Base-by-base conservation (phyloP, 768 basidiomycete species). In the Leucogyrophana mollusca region DNA sequence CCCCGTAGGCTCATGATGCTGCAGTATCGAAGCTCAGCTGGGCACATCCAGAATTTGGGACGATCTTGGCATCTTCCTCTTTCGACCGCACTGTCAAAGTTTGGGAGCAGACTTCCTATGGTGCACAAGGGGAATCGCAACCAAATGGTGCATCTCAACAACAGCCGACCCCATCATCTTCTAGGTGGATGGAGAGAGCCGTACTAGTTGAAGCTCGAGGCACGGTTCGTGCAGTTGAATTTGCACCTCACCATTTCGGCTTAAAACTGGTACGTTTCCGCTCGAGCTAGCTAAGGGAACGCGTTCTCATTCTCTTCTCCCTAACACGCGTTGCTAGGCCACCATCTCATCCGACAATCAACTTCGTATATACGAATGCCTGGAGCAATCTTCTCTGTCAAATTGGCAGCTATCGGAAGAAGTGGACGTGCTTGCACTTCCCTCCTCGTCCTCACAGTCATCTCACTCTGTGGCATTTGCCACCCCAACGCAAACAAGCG, bases 31-130 rank as follows among this genome's bases (percentile, higher is more conserved):
- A 79, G 62, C 56, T 96, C 11, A 79, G 80, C 43, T 98, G 93
- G 90, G 92, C 92, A 1, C 93, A 94, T 60, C 93, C 95, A 4
- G 86, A 94, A 64, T 94, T 93, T 49, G 94, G 93, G 4, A 79
- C 83, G 2, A 79, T 96, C 43, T 73, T 98, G 45, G 92, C 92
- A 0, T 90, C 89, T 3, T 80, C 83, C 4, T 92, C 88, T 2
- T 93, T 94, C 57, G 95, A 97, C 67, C 79, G 94, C 20, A 89
- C 89, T 0, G 89, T 94, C 45, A 90, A 94, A 65, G 79, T 99
- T 13, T 97, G 93, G 93, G 90, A 94, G 60, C 81, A 89, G 65
- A 70, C 69, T 0, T 53, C 62, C 9, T 61, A 64, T 37, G 49
- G 60, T 16, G 65, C 67, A 7, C 53, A 62, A 2, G 55, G 55